A percentile compares a stretch with the other conserved stretches of the same genome.
Conservation (phyloP, 768 basidiomycete genomes). For the Psilocybe azurescens region DNA sequence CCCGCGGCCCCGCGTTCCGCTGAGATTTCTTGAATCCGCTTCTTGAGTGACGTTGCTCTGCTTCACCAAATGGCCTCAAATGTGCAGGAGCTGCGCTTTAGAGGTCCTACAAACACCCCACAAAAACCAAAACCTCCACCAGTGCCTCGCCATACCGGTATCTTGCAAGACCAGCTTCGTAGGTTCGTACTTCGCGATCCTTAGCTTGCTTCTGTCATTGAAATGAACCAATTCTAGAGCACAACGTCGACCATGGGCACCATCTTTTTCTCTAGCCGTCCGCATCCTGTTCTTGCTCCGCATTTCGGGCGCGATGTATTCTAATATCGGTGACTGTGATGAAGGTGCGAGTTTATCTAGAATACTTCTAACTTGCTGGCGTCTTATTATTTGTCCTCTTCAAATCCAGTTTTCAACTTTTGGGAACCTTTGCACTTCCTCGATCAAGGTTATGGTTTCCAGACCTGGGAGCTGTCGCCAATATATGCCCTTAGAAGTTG, state of each 20-base stretch:
- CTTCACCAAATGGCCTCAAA: slow-evolving; percentile 34
- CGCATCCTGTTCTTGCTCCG: slow-evolving; percentile 84
- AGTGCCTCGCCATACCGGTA: slow-evolving; percentile 57
- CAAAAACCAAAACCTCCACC: slow-evolving; percentile 35
- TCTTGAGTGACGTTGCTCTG: slow-evolving; percentile 4
- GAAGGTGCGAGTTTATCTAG: slow-evolving; percentile 67
- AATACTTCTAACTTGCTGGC: neutral
- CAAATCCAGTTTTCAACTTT: slow-evolving; percentile 88
- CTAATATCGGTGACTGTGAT: slow-evolving; percentile 94
- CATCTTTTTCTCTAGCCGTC: slow-evolving; percentile 85
- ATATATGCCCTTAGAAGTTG: slow-evolving; percentile 92
- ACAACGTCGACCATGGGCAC: slow-evolving; percentile 82
- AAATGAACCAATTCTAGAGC: slow-evolving; percentile 45
- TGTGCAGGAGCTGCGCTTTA: slow-evolving; percentile 54
- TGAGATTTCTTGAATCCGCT: slow-evolving; percentile 1
- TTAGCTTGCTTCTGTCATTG: neutral
- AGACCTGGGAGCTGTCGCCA: slow-evolving; percentile 98
- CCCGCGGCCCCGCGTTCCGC: slow-evolving; percentile 14
- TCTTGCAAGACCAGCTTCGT: slow-evolving; percentile 82
- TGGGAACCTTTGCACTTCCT: slow-evolving; percentile 98
- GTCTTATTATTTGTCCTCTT: neutral
- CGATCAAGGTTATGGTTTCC: slow-evolving; percentile 85
- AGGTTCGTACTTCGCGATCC: slow-evolving; percentile 46
- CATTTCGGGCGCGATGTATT: slow-evolving; percentile 91
- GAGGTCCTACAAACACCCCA: slow-evolving; percentile 41